A percentile compares a stretch with the other conserved stretches of the same genome.
phyloP scores from a whole-genome alignment of 73 alveolate species.

The Blepharisma stoltei region DNA sequence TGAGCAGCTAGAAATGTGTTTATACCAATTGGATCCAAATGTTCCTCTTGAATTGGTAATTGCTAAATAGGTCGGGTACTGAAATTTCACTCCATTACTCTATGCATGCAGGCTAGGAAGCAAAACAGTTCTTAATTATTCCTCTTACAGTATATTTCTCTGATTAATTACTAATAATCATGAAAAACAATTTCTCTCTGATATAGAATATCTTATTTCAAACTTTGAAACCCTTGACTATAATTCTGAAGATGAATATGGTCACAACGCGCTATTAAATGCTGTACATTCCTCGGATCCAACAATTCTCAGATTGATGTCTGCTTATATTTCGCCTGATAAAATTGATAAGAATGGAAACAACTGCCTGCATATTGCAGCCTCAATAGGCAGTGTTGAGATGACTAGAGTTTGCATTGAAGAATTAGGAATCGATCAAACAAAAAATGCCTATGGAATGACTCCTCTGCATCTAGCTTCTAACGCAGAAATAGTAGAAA shows the following conservation, averaged over 20 bases:
- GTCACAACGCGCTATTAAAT: slow-evolving; percentile 13
- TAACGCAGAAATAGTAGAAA: slow-evolving; percentile 6
- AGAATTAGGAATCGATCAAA: neutral
- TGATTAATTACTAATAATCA: no score
- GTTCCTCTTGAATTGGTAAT: no score
- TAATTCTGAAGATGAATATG: neutral
- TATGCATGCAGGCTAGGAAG: no score
- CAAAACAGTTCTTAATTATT: no score
- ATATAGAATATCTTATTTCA: no score
- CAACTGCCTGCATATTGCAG: slow-evolving; percentile 25
- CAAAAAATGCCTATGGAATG: slow-evolving; percentile 5
- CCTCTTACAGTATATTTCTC: no score
- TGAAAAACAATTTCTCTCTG: no score
- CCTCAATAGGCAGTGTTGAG: neutral
- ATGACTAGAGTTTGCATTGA: neutral
- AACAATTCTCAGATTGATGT: neutral
- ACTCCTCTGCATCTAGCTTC: slow-evolving; percentile 18
- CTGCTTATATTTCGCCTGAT: neutral
- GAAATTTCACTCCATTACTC: no score
- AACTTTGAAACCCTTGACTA: no score
- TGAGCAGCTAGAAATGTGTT: no score
- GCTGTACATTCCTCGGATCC: neutral
- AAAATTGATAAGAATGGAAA: slow-evolving; percentile 15
- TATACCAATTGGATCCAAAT: no score
- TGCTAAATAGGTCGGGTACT: no score